phyloP scores from a whole-genome alignment of 2,329 filamentous ascomycete species.

The Epichloe typhina region DNA sequence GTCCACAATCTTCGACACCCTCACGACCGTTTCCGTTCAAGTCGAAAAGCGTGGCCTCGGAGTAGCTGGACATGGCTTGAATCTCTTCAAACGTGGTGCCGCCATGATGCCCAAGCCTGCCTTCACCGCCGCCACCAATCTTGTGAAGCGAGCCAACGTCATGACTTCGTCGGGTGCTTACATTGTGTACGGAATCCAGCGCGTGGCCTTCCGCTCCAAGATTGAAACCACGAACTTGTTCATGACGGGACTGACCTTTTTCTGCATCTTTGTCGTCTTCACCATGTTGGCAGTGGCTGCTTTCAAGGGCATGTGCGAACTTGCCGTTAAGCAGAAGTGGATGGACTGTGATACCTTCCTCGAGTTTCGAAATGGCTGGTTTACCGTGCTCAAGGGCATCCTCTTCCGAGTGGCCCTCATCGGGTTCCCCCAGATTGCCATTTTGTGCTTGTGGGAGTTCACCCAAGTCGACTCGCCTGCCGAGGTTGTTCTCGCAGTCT shows the following conservation, averaged over 20 bases:
- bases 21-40: constrained; percentile 67
- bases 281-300: constrained; percentile 58
- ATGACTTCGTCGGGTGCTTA: constrained; percentile 41
- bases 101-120: constrained; percentile 35
- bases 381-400: constrained; percentile 83
- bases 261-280: constrained; percentile 68
- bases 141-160: constrained; percentile 43
- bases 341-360: constrained; percentile 78
- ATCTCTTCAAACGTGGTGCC: constrained; percentile 41
- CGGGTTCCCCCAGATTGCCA: constrained; percentile 75
- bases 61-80: constrained; percentile 23
- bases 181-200: constrained; percentile 68
- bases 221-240: constrained; percentile 92
- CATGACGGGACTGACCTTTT: constrained; percentile 81
- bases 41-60: constrained; percentile 51
- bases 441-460: constrained; percentile 88
- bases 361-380: constrained; percentile 92
- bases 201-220: constrained; percentile 61
- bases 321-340: constrained; percentile 58
- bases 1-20: constrained; percentile 60
- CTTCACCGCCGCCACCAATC: constrained; percentile 18
- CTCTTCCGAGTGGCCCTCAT: constrained; percentile 83
- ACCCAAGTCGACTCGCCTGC: constrained; percentile 75
- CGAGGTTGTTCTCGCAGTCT: constrained; percentile 73
- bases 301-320: constrained; percentile 73